Conservation (phyloP, 306 rosid species). For the Echinosophora koreensis region DNA sequence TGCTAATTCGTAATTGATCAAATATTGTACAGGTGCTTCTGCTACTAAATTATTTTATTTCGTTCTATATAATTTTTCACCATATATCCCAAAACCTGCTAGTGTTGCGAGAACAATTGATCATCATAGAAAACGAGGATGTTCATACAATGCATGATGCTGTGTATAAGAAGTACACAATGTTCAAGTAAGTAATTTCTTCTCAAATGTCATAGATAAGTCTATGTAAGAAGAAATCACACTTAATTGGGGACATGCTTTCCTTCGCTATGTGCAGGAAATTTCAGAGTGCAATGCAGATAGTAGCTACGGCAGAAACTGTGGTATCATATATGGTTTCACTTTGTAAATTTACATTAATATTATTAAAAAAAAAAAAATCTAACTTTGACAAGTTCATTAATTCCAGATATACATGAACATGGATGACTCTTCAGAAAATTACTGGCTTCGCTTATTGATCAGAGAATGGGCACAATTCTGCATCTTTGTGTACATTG, state of each 20-base stretch:
- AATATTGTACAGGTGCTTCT: conserved; percentile 73
- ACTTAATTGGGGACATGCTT: conserved; percentile 38
- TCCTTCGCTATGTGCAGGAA: conserved; percentile 61
- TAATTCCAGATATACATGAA: conserved; percentile 75
- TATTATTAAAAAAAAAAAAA: background rate
- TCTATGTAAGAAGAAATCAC: conserved; percentile 24
- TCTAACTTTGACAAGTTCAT: conserved; percentile 33
- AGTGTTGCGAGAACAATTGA: conserved; percentile 77
- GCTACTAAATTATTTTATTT: conserved; percentile 75
- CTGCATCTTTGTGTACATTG: conserved; percentile 89
- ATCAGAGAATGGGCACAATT: conserved; percentile 90
- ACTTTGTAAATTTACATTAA: conserved; percentile 18
- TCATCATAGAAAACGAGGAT: conserved; percentile 75
- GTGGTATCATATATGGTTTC: conserved; percentile 62
- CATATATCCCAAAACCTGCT: conserved; percentile 86
- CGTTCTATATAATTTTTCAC: conserved; percentile 87
- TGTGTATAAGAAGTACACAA: conserved; percentile 78
- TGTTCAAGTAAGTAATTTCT: conserved; percentile 79
- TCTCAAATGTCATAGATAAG: background rate
- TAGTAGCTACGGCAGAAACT: conserved; percentile 88
- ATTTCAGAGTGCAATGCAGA: conserved; percentile 97
- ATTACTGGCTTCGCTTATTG: conserved; percentile 87
- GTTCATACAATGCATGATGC: conserved; percentile 84
- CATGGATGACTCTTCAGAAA: conserved; percentile 74
- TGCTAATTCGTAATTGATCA: conserved; percentile 44